A percentile compares a stretch with the other conserved stretches of the same genome.
These are phyloP conservation scores for Hemileccinum impolitum DNA, from an alignment of 768 basidiomycete genomes.

Conservation along the genomic window DNA sequence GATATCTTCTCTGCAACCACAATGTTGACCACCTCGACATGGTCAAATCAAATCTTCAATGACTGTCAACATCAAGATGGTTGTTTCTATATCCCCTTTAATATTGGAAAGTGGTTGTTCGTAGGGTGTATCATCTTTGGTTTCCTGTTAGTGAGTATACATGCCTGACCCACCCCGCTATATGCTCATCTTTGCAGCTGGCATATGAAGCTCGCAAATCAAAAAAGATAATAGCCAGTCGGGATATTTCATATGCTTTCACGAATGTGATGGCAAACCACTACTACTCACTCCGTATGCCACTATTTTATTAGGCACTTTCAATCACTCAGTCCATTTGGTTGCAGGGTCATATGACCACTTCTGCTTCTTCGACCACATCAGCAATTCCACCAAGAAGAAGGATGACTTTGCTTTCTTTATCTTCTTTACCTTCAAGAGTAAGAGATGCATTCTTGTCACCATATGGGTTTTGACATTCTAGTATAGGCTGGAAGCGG, in stretches of 20 bases:
- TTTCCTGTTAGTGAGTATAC: conserved; percentile 76
- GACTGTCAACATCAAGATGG: conserved; percentile 60
- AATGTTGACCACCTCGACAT: conserved; percentile 86
- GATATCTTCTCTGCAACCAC: conserved; percentile 98
- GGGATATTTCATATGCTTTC: conserved; percentile 97
- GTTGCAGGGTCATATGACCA: conserved; percentile 85
- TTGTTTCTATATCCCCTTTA: conserved; percentile 85
- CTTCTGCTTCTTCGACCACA: conserved; percentile 98
- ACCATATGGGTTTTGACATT: not conserved
- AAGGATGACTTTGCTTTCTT: conserved; percentile 99
- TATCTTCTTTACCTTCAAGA: conserved; percentile 99
- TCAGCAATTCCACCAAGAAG: conserved; percentile 91
- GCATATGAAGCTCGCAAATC: conserved; percentile 91
- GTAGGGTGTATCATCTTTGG: conserved; percentile 97
- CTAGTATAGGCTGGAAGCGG: conserved; percentile 73
- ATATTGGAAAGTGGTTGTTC: conserved; percentile 93
- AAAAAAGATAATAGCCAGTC: conserved; percentile 89
- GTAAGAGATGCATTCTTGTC: conserved; percentile 40
- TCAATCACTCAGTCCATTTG: not conserved
- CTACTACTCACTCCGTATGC: conserved; percentile 91
- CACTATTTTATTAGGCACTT: not conserved
- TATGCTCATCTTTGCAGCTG: conserved; percentile 46
- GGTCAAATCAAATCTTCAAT: conserved; percentile 90
- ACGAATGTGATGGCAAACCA: conserved; percentile 97
- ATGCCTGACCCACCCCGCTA: not conserved